These are phyloP conservation scores for Paecilomyces dactylethromorphus DNA, from an alignment of 2,329 filamentous ascomycete genomes.

Conservation along the genomic window DNA sequence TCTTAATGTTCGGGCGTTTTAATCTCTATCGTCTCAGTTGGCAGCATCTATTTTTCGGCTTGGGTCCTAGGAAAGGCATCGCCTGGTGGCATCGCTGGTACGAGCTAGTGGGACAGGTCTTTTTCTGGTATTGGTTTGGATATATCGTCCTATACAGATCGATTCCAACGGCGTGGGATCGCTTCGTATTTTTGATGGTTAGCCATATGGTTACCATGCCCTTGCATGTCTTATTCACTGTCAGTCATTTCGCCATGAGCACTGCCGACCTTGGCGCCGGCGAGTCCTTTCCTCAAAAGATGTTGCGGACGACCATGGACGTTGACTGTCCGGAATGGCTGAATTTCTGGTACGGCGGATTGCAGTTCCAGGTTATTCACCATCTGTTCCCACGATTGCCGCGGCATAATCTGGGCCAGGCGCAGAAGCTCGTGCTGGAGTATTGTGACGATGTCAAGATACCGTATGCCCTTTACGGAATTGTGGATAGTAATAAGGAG, in stretches of 20 bases:
- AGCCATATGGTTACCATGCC: slow-evolving; percentile 76
- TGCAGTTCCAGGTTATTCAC: slow-evolving; percentile 86
- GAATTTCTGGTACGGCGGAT: slow-evolving; percentile 80
- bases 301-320: slow-evolving; percentile 91
- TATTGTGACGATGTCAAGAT: slow-evolving; percentile 79
- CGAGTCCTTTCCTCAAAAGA: slow-evolving; percentile 84
- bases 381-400: slow-evolving; percentile 80
- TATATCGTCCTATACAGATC: slow-evolving; percentile 70
- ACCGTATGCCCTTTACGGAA: slow-evolving; percentile 79
- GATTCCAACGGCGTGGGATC: slow-evolving; percentile 63
- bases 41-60: slow-evolving; percentile 64
- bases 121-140: slow-evolving; percentile 85
- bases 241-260: slow-evolving; percentile 91
- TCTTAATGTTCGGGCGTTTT: slow-evolving; percentile 76
- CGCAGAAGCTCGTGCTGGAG: slow-evolving; percentile 69
- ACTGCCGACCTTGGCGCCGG: slow-evolving; percentile 75
- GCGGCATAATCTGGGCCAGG: slow-evolving; percentile 70
- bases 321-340: slow-evolving; percentile 83
- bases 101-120: slow-evolving; percentile 67
- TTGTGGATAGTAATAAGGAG: slow-evolving; percentile 73
- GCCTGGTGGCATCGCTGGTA: slow-evolving; percentile 79
- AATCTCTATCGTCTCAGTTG: slow-evolving; percentile 80
- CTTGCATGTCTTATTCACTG: slow-evolving; percentile 81
- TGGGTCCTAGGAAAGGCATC: slow-evolving; percentile 66
- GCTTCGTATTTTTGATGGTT: slow-evolving; percentile 68